Evolutionary conservation across 164 flowering plant genomes (phyloP).

Genomic region (Macadamia tetraphylla): DNA sequence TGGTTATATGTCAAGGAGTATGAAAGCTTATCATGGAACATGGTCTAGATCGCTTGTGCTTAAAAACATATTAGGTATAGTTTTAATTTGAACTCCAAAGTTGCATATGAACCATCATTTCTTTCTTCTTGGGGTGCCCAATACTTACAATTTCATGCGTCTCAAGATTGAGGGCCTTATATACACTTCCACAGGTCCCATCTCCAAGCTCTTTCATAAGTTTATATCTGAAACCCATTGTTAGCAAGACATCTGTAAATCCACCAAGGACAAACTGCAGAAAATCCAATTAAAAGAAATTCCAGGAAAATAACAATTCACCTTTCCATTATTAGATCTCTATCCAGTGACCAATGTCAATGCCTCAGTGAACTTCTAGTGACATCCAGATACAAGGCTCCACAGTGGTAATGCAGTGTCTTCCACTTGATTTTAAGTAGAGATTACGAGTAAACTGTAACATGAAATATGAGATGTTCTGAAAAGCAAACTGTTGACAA

Average conservation of each 20-base stretch:
- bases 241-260: conserved; percentile 6
- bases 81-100: neutral
- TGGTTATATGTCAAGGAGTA: neutral
- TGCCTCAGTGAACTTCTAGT: conserved; percentile 42
- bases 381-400: conserved; percentile 37
- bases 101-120: neutral
- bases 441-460: conserved; percentile 29
- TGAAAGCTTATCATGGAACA: neutral
- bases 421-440: conserved; percentile 30
- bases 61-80: neutral
- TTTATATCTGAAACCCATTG: conserved; percentile 45
- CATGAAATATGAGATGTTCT: conserved; percentile 27
- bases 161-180: conserved; percentile 60
- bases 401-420: conserved; percentile 39
- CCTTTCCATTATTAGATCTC: conserved; percentile 61
- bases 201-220: conserved; percentile 78
- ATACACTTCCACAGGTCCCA: conserved; percentile 91
- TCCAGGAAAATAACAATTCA: conserved; percentile 14
- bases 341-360: conserved; percentile 16
- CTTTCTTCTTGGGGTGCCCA: neutral
- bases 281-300: neutral
- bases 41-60: neutral
- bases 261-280: neutral
- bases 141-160: conserved; percentile 65
- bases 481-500: conserved; percentile 41